Percentiles rank a stretch among this genome's conserved stretches.
Conservation (phyloP, 2,329 filamentous ascomycete species). For the Colletotrichum ledebouriae region DNA sequence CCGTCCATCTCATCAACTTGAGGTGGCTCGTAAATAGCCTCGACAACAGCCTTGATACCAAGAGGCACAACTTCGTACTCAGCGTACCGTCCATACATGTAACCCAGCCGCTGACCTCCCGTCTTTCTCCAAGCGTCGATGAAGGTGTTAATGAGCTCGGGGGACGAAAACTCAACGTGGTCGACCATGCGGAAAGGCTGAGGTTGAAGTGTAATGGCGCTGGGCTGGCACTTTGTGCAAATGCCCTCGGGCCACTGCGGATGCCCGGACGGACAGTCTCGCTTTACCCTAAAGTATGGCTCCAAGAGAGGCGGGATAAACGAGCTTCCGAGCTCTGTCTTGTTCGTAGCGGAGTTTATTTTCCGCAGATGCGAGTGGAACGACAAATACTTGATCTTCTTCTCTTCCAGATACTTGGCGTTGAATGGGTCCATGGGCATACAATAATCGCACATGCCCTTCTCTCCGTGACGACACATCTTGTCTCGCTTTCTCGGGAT, state of each 20-base stretch:
- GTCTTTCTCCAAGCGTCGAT: conserved; percentile 93
- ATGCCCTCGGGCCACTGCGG: conserved; percentile 95
- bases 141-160: conserved; percentile 87
- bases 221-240: conserved; percentile 97
- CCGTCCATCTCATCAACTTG: conserved; percentile 92
- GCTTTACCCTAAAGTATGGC: conserved; percentile 90
- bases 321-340: conserved; percentile 91
- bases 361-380: conserved; percentile 96
- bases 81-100: conserved; percentile 89
- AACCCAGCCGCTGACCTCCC: conserved; percentile 86
- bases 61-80: conserved; percentile 94
- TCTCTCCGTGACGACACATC: conserved; percentile 96
- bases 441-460: conserved; percentile 99
- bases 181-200: conserved; percentile 98
- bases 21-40: conserved; percentile 96
- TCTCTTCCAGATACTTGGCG: conserved; percentile 87
- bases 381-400: conserved; percentile 98
- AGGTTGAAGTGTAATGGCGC: conserved; percentile 93
- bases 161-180: conserved; percentile 94
- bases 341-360: conserved; percentile 96
- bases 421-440: conserved; percentile 97
- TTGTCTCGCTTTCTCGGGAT: conserved; percentile 83
- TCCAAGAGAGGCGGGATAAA: conserved; percentile 96
- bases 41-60: conserved; percentile 93
- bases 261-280: conserved; percentile 92